Evolutionary conservation across 2,329 filamentous ascomycete genomes (phyloP).

Genomic region (Diaporthe amygdali): DNA sequence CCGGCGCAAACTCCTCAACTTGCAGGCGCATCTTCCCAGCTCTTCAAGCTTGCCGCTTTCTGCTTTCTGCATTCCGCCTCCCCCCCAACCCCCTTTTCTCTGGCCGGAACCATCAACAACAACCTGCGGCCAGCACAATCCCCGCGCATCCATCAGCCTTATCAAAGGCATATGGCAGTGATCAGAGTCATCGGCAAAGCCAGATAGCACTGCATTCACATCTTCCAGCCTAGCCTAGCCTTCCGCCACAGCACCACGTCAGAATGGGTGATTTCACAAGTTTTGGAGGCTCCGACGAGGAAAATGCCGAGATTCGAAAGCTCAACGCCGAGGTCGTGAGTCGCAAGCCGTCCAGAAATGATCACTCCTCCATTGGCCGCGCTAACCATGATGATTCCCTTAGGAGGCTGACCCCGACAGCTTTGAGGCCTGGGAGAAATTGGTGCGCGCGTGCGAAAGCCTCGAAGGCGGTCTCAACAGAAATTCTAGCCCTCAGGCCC

Average conservation of each 20-base stretch:
- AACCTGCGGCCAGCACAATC: background rate
- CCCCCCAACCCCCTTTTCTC: background rate
- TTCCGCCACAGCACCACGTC: conserved; percentile 20
- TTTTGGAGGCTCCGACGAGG: conserved; percentile 78
- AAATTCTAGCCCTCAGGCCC: conserved; percentile 93
- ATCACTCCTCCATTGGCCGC: background rate
- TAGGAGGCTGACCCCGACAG: conserved; percentile 79
- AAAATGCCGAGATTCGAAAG: conserved; percentile 82
- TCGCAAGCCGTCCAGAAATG: conserved; percentile 26
- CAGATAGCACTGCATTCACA: background rate
- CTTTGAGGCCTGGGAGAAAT: conserved; percentile 94
- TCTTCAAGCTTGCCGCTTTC: conserved; percentile 6
- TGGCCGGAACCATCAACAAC: background rate
- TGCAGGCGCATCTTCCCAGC: conserved; percentile 5
- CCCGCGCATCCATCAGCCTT: background rate
- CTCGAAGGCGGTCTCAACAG: conserved; percentile 94
- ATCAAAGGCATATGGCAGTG: conserved; percentile 12
- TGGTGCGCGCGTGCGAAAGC: conserved; percentile 80
- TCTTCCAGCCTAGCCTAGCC: conserved; percentile 8
- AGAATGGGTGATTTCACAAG: conserved; percentile 73
- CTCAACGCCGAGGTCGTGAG: conserved; percentile 79
- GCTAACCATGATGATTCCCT: conserved; percentile 20
- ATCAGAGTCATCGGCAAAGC: background rate
- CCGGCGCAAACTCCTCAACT: conserved; percentile 13
- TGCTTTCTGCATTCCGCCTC: conserved; percentile 1